Evolutionary conservation across 495 filamentous ascomycete genomes (phyloP).

Genomic region (Talaromyces thailandensis): DNA sequence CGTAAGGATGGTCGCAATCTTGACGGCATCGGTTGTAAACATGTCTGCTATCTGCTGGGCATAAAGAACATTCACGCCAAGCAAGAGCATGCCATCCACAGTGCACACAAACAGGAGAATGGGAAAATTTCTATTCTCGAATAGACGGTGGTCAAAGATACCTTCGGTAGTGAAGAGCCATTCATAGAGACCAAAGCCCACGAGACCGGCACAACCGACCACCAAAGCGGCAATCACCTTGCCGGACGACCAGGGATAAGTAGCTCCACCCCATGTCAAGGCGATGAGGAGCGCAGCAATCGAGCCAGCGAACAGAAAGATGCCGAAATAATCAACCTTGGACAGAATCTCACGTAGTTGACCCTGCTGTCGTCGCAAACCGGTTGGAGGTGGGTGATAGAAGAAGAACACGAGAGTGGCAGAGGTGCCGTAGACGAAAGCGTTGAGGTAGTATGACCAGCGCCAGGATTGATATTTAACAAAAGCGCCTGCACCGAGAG

Average conservation of each 20-base stretch:
- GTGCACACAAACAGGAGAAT: background rate
- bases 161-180: background rate
- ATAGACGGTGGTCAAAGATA: background rate
- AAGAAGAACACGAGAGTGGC: background rate
- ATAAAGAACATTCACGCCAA: background rate
- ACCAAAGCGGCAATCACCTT: slow-evolving; percentile 33
- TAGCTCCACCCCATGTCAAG: slow-evolving; percentile 46
- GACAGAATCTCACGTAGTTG: slow-evolving; percentile 20
- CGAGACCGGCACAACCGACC: background rate
- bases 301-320: slow-evolving; percentile 36
- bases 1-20: background rate
- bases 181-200: slow-evolving; percentile 6
- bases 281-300: slow-evolving; percentile 40
- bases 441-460: background rate
- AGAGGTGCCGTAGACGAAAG: background rate
- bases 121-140: background rate
- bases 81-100: background rate
- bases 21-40: background rate
- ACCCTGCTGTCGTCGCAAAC: slow-evolving; percentile 7
- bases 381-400: slow-evolving; percentile 1
- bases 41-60: background rate
- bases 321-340: slow-evolving; percentile 49
- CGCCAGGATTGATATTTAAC: slow-evolving; percentile 3
- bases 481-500: slow-evolving; percentile 1
- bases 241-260: slow-evolving; percentile 43